Base-by-base conservation (phyloP, 805 yeast genomes). In the Ascoidea rubescens region DNA sequence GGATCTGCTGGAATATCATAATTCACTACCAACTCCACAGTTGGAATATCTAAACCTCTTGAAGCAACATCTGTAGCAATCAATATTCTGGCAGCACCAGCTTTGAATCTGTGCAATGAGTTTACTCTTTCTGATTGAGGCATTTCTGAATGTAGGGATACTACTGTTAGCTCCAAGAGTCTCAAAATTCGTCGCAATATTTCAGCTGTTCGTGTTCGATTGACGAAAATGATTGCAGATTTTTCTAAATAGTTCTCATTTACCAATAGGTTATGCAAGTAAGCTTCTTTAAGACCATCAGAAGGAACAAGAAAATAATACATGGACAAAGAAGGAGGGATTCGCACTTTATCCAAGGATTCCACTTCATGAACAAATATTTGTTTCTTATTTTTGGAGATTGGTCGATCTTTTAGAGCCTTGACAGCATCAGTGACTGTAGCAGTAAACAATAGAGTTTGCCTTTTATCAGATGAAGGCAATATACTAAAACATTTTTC, bases 41-140 rank as follows among this genome's bases (percentile, higher is more conserved):
- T 74, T 8, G 98, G 99, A 53, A 93, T 93, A 74, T 93, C 99
- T 57, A 93, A 75, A 65, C 99, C 99, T 78, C 99, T 80, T 32
- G 96, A 83, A 2, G 96, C 99, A 28, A 93, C 97, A 65, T 93
- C 99, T 0, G 99, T 93, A 5, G 98, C 96, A 16, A 93, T 82
- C 52, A 93, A 69, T 1, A 93, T 87, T 48, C 95, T 76, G 0
- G 98, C 98, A 4, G 96, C 97, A 52, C 87, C 85, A 0, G 98
- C 97, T 61, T 91, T 78, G 69, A 93, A 93, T 60, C 98, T 73
- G 57, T 90, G 98, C 52, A 93, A 71, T 0, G 97, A 87, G 64
- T 87, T 88, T 30, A 91, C 81, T 67, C 99, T 78, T 64, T 93
- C 98, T 32, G 75, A 68, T 68, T 93, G 99, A 0, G 91, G 90